Base-by-base conservation (phyloP, 495 filamentous ascomycete species). In the Daldinia bambusicola region DNA sequence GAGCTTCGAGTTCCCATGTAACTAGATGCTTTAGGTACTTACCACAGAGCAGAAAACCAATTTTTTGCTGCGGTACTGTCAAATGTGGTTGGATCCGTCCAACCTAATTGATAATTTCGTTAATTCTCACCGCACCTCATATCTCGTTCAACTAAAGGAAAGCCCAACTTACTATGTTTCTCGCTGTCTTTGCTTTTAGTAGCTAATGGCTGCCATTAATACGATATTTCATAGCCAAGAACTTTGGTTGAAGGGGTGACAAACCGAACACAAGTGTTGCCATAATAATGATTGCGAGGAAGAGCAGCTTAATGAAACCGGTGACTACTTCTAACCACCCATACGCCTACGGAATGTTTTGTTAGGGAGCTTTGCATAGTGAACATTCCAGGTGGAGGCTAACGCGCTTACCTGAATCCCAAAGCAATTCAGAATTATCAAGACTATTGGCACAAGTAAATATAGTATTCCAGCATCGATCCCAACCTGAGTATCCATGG, bases 311-410 rank as follows among this genome's bases (percentile, higher is more conserved):
- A 36, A 69, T 43, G 22, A 63, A 30, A 12, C 66, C 75, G 8
- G 67, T 59, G n/a, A 63, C 45, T 4, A 67, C 61, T 32, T 78
- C 76, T 30, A 78, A 63, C 62, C 65, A 67, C 20, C 76, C 74
- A 57, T 75, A 78, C 8, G 62, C 51, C 76, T 78, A 65, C 32
- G 36, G 13, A 51, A 20, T 3, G n/a, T 1, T 31, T 10, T 31
- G 45, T 45, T 30, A 53, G 61, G 38, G 2, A 52, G 18, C 16
- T 30, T 20, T 12, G 22, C 4, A 13, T 9, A 8, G 0, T 22
- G 12, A 20, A 16, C 16, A 14, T 31, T 52, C 12, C 12, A 6
- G 41, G 3, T 32, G n/a, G 20, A n/a, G 10, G 0, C 30, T 18
- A 22, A 50, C 56, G 16, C 32, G 1, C 38, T 26, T 58, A 76